These are phyloP conservation scores for Corrigiola litoralis DNA, from an alignment of 179 eudicot species.

Conservation along the genomic window DNA sequence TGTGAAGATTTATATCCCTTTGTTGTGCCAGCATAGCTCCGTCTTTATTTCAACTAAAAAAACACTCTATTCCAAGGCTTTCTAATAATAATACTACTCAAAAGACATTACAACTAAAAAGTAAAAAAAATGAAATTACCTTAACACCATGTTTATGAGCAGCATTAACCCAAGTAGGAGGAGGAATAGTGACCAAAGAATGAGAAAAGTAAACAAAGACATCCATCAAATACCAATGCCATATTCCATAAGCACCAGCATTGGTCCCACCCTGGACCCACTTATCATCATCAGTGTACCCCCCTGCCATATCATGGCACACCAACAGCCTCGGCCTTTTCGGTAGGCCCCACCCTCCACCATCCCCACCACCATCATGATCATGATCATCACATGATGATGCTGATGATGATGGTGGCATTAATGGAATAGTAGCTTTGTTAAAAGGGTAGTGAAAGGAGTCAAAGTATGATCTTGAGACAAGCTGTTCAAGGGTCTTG, in stretches of 20 bases:
- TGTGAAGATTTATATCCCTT: no score
- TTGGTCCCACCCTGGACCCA: conserved; percentile 78
- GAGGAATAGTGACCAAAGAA: conserved; percentile 79
- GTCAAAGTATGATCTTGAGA: conserved; percentile 59
- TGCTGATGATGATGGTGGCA: not conserved
- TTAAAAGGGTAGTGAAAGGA: conserved; percentile 88
- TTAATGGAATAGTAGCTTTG: conserved; percentile 32
- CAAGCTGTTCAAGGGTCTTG: conserved; percentile 65
- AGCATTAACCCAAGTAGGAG: conserved; percentile 86
- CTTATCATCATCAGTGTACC: conserved; percentile 78
- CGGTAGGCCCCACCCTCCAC: conserved; percentile 25
- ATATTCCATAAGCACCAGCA: conserved; percentile 67
- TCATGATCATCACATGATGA: not conserved
- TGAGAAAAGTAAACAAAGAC: conserved; percentile 93
- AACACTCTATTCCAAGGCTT: no score
- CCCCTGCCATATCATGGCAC: conserved; percentile 95
- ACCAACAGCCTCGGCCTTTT: conserved; percentile 57
- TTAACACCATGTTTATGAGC: conserved; percentile 87
- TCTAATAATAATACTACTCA: no score
- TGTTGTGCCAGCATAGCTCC: no score
- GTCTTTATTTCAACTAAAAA: no score
- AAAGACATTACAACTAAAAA: not conserved
- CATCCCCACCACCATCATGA: not conserved
- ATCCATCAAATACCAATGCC: conserved; percentile 99
- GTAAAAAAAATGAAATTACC: conserved; percentile 32